Conservation (phyloP, 176 grass and related monocot species). For the Hyparrhenia diplandra region DNA sequence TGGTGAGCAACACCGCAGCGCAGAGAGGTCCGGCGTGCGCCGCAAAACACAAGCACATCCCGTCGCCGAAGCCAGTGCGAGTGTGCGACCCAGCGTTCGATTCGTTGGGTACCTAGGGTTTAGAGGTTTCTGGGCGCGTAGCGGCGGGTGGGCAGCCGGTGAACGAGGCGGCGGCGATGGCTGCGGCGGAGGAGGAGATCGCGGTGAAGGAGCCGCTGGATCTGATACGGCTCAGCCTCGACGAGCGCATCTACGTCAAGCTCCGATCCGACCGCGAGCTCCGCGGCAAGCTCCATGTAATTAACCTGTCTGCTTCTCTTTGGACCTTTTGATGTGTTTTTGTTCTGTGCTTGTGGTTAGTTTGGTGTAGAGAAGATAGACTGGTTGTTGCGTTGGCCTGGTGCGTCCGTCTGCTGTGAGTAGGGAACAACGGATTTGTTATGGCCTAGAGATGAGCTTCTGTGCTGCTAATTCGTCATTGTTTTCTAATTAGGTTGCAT, state of each 20-base stretch:
- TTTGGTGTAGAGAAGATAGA: no score
- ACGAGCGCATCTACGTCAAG: slow-evolving; percentile 99
- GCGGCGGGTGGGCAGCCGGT: neutral
- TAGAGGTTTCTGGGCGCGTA: slow-evolving; percentile 20
- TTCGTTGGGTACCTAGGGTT: slow-evolving; percentile 36
- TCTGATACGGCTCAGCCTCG: slow-evolving; percentile 97
- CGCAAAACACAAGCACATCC: neutral
- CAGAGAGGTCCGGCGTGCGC: neutral
- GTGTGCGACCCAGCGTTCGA: neutral
- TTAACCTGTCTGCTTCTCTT: neutral
- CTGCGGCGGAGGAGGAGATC: slow-evolving; percentile 82
- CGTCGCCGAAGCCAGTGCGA: no score
- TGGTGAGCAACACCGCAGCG: neutral
- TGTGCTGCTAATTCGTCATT: no score
- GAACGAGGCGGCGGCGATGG: neutral
- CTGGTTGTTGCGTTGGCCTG: neutral
- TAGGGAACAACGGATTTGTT: neutral
- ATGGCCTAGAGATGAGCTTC: no score
- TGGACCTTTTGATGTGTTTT: neutral
- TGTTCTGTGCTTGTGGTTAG: neutral
- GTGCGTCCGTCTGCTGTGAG: neutral
- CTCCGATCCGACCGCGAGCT: slow-evolving; percentile 95
- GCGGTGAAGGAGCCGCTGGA: slow-evolving; percentile 98
- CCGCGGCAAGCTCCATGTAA: slow-evolving; percentile 97
- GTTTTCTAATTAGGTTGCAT: no score